Conservation (phyloP, 371 early-diverging fungal species). For the Coemansia sp. region DNA sequence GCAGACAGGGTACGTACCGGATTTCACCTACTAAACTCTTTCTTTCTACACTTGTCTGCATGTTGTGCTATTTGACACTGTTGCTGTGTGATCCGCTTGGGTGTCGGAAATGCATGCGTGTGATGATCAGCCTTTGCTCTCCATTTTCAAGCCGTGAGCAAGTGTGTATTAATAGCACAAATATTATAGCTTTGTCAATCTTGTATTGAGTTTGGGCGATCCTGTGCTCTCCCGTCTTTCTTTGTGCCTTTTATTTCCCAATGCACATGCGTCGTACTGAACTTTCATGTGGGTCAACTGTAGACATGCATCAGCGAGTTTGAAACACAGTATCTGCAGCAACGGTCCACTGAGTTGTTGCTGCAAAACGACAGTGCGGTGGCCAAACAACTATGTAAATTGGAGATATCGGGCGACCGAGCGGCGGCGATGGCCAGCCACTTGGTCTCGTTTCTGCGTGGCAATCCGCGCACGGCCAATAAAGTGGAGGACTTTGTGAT, state of each 20-base stretch:
- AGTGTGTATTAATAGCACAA: constrained; percentile 2
- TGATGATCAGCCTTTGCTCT: constrained; percentile 6
- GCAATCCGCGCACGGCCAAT: constrained; percentile 36
- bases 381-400: constrained; percentile 30
- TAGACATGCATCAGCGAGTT: constrained; percentile 44
- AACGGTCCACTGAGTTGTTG: constrained; percentile 42
- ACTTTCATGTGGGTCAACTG: neutral
- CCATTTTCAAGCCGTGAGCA: neutral
- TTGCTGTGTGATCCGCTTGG: neutral
- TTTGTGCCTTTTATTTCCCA: constrained; percentile 1
- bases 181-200: neutral
- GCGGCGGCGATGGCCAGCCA: constrained; percentile 49
- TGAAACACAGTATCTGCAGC: constrained; percentile 46
- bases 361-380: constrained; percentile 38
- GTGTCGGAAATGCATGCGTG: neutral
- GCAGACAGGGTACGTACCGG: constrained; percentile 42
- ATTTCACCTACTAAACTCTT: neutral
- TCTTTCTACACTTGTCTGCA: neutral
- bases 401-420: constrained; percentile 44
- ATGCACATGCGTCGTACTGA: neutral
- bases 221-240: neutral
- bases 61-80: neutral
- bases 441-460: constrained; percentile 46
- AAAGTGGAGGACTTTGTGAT: constrained; percentile 41
- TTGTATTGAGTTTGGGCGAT: neutral